These are phyloP conservation scores for Panaeolus papilionaceus DNA, from an alignment of 768 basidiomycete genomes.

Conservation along the genomic window DNA sequence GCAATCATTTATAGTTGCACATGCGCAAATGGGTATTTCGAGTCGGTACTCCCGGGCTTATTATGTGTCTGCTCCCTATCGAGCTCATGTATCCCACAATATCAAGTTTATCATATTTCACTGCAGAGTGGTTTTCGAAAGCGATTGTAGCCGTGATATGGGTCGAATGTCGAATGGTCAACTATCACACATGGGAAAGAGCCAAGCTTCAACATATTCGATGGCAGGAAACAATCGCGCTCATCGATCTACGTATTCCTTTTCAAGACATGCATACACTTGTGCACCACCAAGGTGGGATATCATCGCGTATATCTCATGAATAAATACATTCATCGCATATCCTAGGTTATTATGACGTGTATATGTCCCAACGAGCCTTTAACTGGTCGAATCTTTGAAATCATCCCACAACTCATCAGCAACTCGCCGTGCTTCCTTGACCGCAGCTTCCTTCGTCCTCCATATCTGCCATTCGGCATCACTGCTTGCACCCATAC, in stretches of 20 bases:
- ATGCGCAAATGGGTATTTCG: neutral
- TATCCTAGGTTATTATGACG: neutral
- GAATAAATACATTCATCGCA: neutral
- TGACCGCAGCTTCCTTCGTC: slow-evolving; percentile 58
- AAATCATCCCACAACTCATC: slow-evolving; percentile 42
- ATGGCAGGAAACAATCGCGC: neutral
- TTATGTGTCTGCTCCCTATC: neutral
- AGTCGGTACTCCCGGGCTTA: neutral
- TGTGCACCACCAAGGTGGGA: neutral
- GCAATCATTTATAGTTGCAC: neutral
- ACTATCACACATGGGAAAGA: neutral
- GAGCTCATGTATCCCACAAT: neutral
- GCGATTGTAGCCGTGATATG: neutral
- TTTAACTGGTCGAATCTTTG: neutral
- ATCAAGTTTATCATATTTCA: neutral
- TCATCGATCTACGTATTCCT: slow-evolving; percentile 4
- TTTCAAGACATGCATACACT: neutral
- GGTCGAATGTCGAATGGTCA: neutral
- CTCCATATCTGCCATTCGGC: slow-evolving; percentile 75
- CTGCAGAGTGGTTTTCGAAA: neutral
- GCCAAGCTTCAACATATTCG: slow-evolving; percentile 6
- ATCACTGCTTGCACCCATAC: slow-evolving; percentile 63
- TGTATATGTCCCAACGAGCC: too few relatives aligned
- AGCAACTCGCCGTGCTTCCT: slow-evolving; percentile 54
- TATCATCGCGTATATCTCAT: neutral